Percentiles rank a stretch among this genome's conserved stretches.
phyloP scores from a whole-genome alignment of 148 eudicot species.

The Pharnaceum exiguum region DNA sequence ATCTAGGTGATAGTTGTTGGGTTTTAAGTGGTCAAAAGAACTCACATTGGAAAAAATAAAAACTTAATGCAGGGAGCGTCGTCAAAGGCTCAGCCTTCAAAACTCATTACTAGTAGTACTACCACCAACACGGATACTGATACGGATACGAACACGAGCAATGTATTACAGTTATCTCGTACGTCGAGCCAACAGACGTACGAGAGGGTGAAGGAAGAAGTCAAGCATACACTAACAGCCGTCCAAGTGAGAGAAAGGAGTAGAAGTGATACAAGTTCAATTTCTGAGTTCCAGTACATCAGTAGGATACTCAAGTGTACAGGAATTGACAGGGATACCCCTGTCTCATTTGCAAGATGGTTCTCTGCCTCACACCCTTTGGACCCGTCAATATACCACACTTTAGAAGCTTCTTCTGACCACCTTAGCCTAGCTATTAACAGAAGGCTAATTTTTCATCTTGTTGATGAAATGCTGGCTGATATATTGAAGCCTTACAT shows the following conservation, averaged over 20 bases:
- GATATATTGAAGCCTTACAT: conserved; percentile 41
- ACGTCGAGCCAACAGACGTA: conserved; percentile 32
- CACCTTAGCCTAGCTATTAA: conserved; percentile 28
- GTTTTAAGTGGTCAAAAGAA: conserved; percentile 5
- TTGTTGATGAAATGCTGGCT: conserved; percentile 51
- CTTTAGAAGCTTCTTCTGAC: conserved; percentile 33
- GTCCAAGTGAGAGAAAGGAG: conserved; percentile 8
- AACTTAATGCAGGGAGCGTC: conserved; percentile 18
- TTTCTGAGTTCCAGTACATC: conserved; percentile 47
- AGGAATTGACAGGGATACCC: conserved; percentile 49
- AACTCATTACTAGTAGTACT: conserved; percentile 6
- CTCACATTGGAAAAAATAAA: background rate
- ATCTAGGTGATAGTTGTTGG: background rate
- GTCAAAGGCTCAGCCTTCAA: conserved; percentile 39
- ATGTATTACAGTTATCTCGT: conserved; percentile 46
- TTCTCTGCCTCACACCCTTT: conserved; percentile 57
- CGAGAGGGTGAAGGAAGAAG: conserved; percentile 14
- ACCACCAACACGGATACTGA: background rate
- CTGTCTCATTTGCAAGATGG: conserved; percentile 45
- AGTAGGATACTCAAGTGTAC: conserved; percentile 48
- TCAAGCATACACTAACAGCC: conserved; percentile 19
- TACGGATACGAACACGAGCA: conserved; percentile 8
- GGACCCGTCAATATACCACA: conserved; percentile 60
- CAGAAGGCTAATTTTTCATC: conserved; percentile 59
- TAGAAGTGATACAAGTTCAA: background rate